Conservation (phyloP, 306 rosid genomes). For the Castanopsis chinensis region DNA sequence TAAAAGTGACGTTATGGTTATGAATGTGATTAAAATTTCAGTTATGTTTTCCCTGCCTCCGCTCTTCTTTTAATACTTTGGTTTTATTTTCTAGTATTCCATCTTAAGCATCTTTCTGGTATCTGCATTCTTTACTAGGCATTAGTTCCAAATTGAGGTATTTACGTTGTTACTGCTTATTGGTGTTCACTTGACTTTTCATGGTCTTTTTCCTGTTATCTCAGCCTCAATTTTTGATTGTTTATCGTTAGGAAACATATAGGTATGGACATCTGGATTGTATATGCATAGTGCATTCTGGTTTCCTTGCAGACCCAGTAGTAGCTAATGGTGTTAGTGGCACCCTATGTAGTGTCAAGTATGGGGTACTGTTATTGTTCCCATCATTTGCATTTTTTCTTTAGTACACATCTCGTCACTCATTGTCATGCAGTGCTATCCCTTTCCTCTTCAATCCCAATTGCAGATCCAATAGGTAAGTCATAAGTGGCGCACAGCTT, state of each 20-base stretch:
- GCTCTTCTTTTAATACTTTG: neutral
- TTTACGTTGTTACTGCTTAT: too few relatives aligned
- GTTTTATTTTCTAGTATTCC: neutral
- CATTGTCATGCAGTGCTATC: neutral
- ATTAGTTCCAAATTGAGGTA: too few relatives aligned
- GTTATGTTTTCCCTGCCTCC: too few relatives aligned
- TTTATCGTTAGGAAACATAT: slow-evolving; percentile 5
- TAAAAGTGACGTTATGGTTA: neutral
- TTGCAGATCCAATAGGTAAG: neutral
- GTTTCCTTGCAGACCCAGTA: neutral
- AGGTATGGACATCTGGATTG: too few relatives aligned
- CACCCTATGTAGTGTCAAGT: neutral
- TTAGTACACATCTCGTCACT: too few relatives aligned
- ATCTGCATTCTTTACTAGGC: too few relatives aligned
- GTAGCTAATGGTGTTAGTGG: slow-evolving; percentile 10
- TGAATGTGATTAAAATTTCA: too few relatives aligned
- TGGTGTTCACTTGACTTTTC: too few relatives aligned
- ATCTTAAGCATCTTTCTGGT: neutral
- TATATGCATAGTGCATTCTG: slow-evolving; percentile 1
- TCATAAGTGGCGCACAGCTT: slow-evolving; percentile 32
- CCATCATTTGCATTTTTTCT: neutral
- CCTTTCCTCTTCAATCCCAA: neutral
- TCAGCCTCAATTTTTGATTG: too few relatives aligned
- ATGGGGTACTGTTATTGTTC: slow-evolving; percentile 12
- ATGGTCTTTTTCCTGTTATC: too few relatives aligned